Percentiles rank a stretch among this genome's conserved stretches.
phyloP scores from a whole-genome alignment of 148 eudicot genomes.

The Persicaria tinctoria region DNA sequence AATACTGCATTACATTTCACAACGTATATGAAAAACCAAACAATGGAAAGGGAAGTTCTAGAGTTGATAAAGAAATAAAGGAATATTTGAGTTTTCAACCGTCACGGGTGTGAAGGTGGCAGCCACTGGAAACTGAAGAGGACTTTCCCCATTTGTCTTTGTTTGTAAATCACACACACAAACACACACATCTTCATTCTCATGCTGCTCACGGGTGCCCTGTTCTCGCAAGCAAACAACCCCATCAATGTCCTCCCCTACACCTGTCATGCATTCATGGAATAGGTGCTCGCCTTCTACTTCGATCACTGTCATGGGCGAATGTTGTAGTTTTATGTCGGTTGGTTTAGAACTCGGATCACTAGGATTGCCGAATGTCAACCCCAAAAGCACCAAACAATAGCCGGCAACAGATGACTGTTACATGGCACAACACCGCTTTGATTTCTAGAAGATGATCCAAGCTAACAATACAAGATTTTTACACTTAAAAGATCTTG shows the following conservation, averaged over 20 bases:
- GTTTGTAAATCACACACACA: background rate
- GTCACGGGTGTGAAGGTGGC: background rate
- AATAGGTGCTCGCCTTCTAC: too few species aligned
- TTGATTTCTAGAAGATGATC: background rate
- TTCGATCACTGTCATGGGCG: background rate
- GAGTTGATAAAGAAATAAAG: too few species aligned
- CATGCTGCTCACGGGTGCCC: conserved; percentile 8
- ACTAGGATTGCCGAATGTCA: too few species aligned
- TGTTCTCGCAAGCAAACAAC: background rate
- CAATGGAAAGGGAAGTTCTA: too few species aligned
- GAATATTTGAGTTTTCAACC: too few species aligned
- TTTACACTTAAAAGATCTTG: conserved; percentile 7
- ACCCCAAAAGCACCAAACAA: background rate
- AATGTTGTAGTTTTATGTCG: background rate
- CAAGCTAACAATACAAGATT: conserved; percentile 11
- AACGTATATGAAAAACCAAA: too few species aligned
- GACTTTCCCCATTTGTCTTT: background rate
- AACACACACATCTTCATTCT: background rate
- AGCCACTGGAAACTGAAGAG: background rate
- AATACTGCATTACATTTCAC: too few species aligned
- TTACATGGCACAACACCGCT: background rate
- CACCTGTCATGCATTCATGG: background rate
- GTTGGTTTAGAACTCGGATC: background rate
- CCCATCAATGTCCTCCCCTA: background rate
- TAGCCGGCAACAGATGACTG: background rate